phyloP scores from a whole-genome alignment of 2,329 filamentous ascomycete species.

The Sphaerulina musiva region DNA sequence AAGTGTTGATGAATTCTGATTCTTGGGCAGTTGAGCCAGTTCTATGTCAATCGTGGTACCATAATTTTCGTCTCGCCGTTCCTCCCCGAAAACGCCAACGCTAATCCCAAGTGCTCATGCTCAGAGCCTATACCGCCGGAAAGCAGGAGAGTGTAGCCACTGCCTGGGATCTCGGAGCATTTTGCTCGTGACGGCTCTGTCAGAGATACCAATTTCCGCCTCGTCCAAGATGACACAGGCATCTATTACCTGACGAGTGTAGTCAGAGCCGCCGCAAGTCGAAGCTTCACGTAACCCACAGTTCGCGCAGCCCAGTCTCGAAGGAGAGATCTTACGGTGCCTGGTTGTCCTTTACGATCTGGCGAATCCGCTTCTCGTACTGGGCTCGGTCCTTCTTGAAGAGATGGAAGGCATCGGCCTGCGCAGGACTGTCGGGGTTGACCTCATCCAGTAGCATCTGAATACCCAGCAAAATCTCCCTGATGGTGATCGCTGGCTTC shows the following conservation, averaged over 20 bases:
- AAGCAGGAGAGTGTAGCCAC: neutral
- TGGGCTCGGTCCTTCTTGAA: slow-evolving; percentile 84
- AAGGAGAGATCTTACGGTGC: slow-evolving; percentile 45
- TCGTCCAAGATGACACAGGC: too few relatives aligned
- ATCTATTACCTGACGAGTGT: too few relatives aligned
- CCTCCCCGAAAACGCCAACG: neutral
- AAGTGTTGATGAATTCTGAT: neutral
- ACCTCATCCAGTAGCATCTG: slow-evolving; percentile 94
- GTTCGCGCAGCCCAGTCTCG: too few relatives aligned
- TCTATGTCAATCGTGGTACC: neutral
- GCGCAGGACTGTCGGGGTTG: slow-evolving; percentile 92
- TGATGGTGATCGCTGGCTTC: slow-evolving; percentile 97
- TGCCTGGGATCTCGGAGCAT: neutral
- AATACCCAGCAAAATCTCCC: slow-evolving; percentile 92
- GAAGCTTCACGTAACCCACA: too few relatives aligned
- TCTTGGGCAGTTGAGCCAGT: neutral
- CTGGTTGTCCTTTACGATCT: slow-evolving; percentile 84
- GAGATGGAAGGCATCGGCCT: slow-evolving; percentile 94
- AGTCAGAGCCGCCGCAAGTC: too few relatives aligned
- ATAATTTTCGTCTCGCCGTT: slow-evolving; percentile 2
- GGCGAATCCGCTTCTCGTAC: slow-evolving; percentile 81
- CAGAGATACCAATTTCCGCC: too few relatives aligned
- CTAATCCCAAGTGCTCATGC: slow-evolving; percentile 1
- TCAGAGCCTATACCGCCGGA: neutral
- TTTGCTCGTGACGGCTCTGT: too few relatives aligned